Base-by-base conservation (phyloP, 2,329 filamentous ascomycete species). In the Trichoderma sp. region DNA sequence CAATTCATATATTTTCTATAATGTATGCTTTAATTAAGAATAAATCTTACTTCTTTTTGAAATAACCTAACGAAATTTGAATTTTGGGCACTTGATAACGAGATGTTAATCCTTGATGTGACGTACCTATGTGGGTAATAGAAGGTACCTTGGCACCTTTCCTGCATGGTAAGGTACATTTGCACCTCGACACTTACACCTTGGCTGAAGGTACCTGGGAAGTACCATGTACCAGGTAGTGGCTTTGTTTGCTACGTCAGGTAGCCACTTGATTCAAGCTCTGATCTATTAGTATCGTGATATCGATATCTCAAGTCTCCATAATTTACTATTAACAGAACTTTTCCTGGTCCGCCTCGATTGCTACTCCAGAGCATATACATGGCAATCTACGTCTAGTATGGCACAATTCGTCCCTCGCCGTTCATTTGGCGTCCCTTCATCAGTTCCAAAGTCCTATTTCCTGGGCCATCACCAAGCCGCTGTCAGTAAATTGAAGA, bases 401-500 rank as follows among this genome's bases (percentile, higher is more conserved):
- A 73, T 73, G 71, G 75, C 80, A 34, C 76, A 75, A 77, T 97
- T 98, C 83, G 81, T 91, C 56, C 93, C 96, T 30, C 93, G 95
- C 76, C 81, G 85, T 75, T 83, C 84, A 68, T 98, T 97, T 81
- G 90, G 91, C 51, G 84, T 90, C 57, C 91, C 95, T 70, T 78
- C 84, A 57, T 92, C 91, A 67, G 91, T 98, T 73, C 91, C 93
- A 51, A 91, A 93, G 75, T 96, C 95, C 72, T 99, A 98, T 84
- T 99, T 93, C 84, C 88, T 98, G 61, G 96, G 96, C 74, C 96
- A 99, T 83, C 96, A 99, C 85, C 89, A 90, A 73, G 88, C 92
- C 11, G 96, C 93, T 18, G 86, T 97, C 36, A 85, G 88, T 62
- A 92, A 93, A 80, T 97, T 98, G 91, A 93, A 93, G 80, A 89